Base-by-base conservation (phyloP, 768 basidiomycete species). In the Gymnopilus dilepis region DNA sequence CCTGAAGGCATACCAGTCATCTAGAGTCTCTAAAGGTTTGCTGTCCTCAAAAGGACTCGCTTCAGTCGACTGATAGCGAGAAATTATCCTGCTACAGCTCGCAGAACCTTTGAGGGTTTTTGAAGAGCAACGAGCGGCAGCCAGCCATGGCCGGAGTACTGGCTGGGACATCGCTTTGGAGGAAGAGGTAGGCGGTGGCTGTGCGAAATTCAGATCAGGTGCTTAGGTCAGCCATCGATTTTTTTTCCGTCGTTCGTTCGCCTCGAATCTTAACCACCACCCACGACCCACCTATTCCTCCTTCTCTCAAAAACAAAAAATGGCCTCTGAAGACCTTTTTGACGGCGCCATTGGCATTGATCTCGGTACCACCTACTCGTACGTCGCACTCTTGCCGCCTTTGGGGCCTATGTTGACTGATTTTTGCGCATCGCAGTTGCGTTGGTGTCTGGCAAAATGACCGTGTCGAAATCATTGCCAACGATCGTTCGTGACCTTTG, bases 381-480 rank as follows among this genome's bases (percentile, higher is more conserved):
- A 74, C 66, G 90, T 83, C 19, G 12, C 26, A 51, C 42, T 28
- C 33, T 22, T 11, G 2, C 38, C 24, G 28, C 12, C 67, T 48
- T 59, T 31, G 65, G n/a, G n/a, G 48, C 54, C 53, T 28, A 56
- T 47, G 62, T 45, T 50, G 37, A 58, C 65, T 94, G 28, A 28
- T 57, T 40, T 58, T 63, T 57, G 62, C 67, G 48, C 72, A 54
- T 62, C 21, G 24, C 75, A 95, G 93, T 17, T 98, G 96, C 78
- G 97, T 98, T 70, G 97, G 93, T 85, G 96, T 99, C 64, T 99
- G 96, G 95, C 94, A 96, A 85, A 95, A 97, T 72, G 97, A 99
- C 83, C 93, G 96, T 75, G 96, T 97, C 67, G 96, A 97, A 82
- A 97, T 97, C 82, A 98, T 98, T 74, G 92, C 92, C 79, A 94